Percentiles rank a stretch among this genome's conserved stretches.
Conservation (phyloP, 1,284 basidiomycete species). For the Vanrija humicola region DNA sequence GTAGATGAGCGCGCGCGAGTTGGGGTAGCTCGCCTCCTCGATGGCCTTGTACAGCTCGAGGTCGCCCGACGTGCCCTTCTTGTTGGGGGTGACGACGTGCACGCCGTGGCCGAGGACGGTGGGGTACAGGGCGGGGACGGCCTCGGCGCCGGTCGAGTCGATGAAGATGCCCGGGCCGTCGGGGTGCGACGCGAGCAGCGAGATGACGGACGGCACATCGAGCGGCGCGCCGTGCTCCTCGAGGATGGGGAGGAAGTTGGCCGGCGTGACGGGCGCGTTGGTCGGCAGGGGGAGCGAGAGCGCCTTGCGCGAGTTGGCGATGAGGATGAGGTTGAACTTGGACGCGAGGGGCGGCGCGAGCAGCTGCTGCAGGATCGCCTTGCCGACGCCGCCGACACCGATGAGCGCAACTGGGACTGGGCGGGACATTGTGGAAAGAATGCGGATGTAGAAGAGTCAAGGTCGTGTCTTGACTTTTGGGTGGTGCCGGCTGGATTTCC, state of each 20-base stretch:
- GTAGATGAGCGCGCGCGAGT: constrained; percentile 61
- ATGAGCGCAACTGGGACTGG: constrained; percentile 64
- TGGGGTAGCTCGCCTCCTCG: constrained; percentile 54
- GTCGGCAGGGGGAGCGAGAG: constrained; percentile 55
- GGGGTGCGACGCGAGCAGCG: constrained; percentile 49
- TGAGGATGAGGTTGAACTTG: constrained; percentile 65
- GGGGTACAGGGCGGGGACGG: constrained; percentile 79
- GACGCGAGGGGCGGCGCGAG: constrained; percentile 52
- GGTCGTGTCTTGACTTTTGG: neutral
- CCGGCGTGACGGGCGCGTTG: constrained; percentile 48
- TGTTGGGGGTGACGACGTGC: constrained; percentile 93
- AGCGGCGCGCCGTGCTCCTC: constrained; percentile 44
- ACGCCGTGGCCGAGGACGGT: constrained; percentile 73
- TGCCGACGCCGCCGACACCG: constrained; percentile 83
- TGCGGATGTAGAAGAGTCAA: neutral
- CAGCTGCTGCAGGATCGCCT: constrained; percentile 70
- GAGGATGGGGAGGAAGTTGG: constrained; percentile 43
- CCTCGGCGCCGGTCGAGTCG: constrained; percentile 88
- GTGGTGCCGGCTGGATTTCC: neutral
- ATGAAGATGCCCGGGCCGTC: constrained; percentile 69
- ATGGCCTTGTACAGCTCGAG: constrained; percentile 70
- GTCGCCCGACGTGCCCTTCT: constrained; percentile 88
- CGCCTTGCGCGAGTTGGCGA: constrained; percentile 71
- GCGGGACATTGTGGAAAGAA: constrained; percentile 9
- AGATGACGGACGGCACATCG: constrained; percentile 50